Conservation (phyloP, 208 protist genomes). For the Trypanosoma melophagium region DNA sequence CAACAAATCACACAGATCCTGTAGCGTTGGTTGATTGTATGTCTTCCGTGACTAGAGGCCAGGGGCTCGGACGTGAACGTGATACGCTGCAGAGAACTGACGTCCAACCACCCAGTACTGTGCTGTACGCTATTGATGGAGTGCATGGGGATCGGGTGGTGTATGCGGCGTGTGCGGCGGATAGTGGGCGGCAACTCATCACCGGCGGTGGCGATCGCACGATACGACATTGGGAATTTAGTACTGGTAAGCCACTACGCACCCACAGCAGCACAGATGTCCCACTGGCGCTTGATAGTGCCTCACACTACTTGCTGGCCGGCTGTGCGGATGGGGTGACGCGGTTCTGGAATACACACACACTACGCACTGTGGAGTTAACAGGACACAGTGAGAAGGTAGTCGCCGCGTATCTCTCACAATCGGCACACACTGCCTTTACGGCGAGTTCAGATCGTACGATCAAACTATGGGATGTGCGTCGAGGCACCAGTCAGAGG, state of each 20-base stretch:
- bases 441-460: constrained; percentile 72
- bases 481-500: constrained; percentile 32
- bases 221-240: constrained; percentile 53
- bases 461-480: constrained; percentile 75
- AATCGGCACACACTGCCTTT: constrained; percentile 53
- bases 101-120: constrained; percentile 14
- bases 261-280: constrained; percentile 40
- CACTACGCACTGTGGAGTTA: constrained; percentile 53
- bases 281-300: constrained; percentile 47
- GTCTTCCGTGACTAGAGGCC: too few relatives aligned
- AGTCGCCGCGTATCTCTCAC: constrained; percentile 58
- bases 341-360: constrained; percentile 68
- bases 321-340: constrained; percentile 65
- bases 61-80: too few relatives aligned
- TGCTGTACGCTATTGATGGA: constrained; percentile 32
- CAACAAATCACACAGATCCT: not conserved
- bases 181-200: constrained; percentile 36
- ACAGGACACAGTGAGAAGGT: constrained; percentile 70
- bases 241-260: constrained; percentile 11
- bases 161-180: constrained; percentile 41
- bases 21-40: not conserved
- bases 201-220: constrained; percentile 56
- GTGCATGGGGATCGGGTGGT: constrained; percentile 44
- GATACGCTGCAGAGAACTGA: not conserved
- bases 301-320: constrained; percentile 54